Percentiles rank a stretch among this genome's conserved stretches.
phyloP scores from a whole-genome alignment of 1,139 yeast genomes.

The Nakaseomyces sp. region DNA sequence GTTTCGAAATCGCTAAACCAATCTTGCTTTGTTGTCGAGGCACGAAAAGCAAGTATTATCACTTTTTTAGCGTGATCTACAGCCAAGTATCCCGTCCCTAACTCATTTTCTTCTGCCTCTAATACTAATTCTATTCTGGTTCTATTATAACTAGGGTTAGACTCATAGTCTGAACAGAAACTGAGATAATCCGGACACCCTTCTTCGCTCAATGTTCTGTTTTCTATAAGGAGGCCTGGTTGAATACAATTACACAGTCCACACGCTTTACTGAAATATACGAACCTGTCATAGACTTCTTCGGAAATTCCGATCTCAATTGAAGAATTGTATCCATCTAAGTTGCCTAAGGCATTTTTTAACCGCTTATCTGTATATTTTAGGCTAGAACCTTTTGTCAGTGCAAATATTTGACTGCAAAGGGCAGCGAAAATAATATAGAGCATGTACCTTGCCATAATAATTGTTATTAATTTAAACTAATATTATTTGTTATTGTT shows the following conservation, averaged over 20 bases:
- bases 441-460: no score
- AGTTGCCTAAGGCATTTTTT: not conserved
- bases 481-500: no score
- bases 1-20: constrained; percentile 47
- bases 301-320: constrained; percentile 2
- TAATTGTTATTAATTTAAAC: no score
- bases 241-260: constrained; percentile 27
- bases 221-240: constrained; percentile 13
- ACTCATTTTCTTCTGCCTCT: constrained; percentile 37
- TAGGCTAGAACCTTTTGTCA: not conserved
- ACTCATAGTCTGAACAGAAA: constrained; percentile 23
- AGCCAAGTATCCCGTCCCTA: constrained; percentile 41
- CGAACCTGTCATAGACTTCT: constrained; percentile 22
- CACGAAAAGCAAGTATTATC: constrained; percentile 42
- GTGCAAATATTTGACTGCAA: not conserved
- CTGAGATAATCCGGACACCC: constrained; percentile 27
- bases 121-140: constrained; percentile 30
- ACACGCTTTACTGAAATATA: constrained; percentile 28
- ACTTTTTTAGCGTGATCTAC: constrained; percentile 35
- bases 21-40: constrained; percentile 49
- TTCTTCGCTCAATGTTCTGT: constrained; percentile 21
- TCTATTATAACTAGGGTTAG: constrained; percentile 31
- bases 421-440: no score
- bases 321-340: not conserved
- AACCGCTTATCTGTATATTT: no score